A percentile compares a stretch with the other conserved stretches of the same genome.
These are phyloP conservation scores for Fulvia fulva DNA, from an alignment of 2,329 filamentous ascomycete genomes.

Conservation along the genomic window DNA sequence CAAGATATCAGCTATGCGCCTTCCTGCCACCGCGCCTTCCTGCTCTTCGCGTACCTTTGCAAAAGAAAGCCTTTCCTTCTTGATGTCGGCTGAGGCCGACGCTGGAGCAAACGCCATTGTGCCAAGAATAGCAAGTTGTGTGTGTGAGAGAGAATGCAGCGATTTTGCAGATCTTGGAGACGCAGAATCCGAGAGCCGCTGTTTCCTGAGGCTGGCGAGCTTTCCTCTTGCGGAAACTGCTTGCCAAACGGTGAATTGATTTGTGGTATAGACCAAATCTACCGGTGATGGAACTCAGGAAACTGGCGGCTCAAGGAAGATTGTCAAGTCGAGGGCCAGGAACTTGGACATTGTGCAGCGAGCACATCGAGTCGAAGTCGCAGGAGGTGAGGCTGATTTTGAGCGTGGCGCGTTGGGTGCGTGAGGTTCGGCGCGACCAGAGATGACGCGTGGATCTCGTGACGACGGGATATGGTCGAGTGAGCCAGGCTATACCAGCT, in stretches of 20 bases:
- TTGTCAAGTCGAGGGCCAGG: constrained; percentile 44
- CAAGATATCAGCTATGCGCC: constrained; percentile 7
- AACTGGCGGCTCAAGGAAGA: constrained; percentile 51
- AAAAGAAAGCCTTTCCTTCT: constrained; percentile 34
- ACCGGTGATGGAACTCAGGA: constrained; percentile 33
- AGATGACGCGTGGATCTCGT: not conserved
- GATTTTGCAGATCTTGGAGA: not conserved
- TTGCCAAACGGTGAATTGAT: constrained; percentile 31
- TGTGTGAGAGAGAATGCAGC: not conserved
- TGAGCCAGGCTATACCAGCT: not conserved
- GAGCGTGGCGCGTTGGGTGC: not conserved
- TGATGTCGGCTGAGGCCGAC: constrained; percentile 22
- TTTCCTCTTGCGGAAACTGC: constrained; percentile 11
- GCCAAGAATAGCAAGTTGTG: constrained; percentile 16
- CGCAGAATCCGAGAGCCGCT: constrained; percentile 31
- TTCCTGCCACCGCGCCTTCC: not conserved
- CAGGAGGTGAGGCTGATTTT: constrained; percentile 9
- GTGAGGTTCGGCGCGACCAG: not conserved
- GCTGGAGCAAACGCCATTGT: constrained; percentile 31
- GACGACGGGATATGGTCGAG: not conserved
- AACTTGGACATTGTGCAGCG: constrained; percentile 48
- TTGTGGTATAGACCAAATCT: constrained; percentile 22
- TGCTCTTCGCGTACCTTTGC: constrained; percentile 31
- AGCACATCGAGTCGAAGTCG: constrained; percentile 39
- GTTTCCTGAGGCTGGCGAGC: constrained; percentile 35